Conservation (phyloP, 495 filamentous ascomycete species). For the Aspergillus bridgeri region DNA sequence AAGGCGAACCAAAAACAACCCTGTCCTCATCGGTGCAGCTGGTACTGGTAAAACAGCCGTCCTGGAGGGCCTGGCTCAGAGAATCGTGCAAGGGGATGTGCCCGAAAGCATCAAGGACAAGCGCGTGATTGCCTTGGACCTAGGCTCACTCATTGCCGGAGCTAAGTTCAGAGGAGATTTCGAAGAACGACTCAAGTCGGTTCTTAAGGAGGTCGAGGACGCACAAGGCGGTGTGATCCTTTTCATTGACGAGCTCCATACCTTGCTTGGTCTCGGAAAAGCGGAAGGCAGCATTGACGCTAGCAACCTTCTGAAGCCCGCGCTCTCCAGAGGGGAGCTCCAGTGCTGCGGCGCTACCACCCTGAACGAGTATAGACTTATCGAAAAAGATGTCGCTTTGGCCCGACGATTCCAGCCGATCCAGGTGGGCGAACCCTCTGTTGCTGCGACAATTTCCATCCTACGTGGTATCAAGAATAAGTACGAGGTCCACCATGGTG, state of each 20-base stretch:
- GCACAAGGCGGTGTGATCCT: constrained; percentile 86
- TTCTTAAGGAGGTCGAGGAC: constrained; percentile 86
- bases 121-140: constrained; percentile 77
- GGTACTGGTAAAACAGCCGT: constrained; percentile 97
- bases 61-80: constrained; percentile 84
- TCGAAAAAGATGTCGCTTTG: constrained; percentile 94
- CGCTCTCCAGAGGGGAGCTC: constrained; percentile 83
- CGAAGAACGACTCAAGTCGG: constrained; percentile 87
- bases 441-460: constrained; percentile 92
- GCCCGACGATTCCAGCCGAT: constrained; percentile 94
- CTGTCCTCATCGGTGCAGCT: constrained; percentile 86
- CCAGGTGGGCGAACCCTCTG: constrained; percentile 79
- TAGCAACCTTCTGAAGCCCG: constrained; percentile 93
- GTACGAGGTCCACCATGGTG: constrained; percentile 92
- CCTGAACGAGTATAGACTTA: constrained; percentile 81
- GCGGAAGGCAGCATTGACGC: constrained; percentile 96
- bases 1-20: constrained; percentile 93
- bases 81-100: constrained; percentile 89
- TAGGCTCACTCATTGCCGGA: constrained; percentile 90
- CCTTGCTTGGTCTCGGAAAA: constrained; percentile 86
- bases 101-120: constrained; percentile 97
- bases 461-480: constrained; percentile 93
- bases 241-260: constrained; percentile 95
- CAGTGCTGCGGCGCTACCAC: constrained; percentile 97
- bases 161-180: constrained; percentile 96